Evolutionary conservation across 2,329 filamentous ascomycete genomes (phyloP).

Genomic region (Trichoderma sp.): DNA sequence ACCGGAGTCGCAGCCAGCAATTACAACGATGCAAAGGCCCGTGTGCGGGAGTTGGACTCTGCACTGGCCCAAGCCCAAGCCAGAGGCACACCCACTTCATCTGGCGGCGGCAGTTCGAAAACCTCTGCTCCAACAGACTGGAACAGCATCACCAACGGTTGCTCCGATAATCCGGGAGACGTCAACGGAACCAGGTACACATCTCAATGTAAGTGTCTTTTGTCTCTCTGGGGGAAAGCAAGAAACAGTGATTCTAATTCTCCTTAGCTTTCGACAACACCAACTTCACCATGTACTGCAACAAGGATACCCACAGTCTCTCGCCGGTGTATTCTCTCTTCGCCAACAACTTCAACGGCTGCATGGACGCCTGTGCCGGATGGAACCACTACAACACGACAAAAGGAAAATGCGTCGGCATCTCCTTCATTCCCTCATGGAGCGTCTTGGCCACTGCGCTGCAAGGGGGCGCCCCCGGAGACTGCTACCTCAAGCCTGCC

Average conservation of each 20-base stretch:
- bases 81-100: not conserved
- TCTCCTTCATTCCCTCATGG: constrained; percentile 16
- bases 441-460: not conserved
- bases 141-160: constrained; percentile 12
- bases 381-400: constrained; percentile 4
- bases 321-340: not conserved
- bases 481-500: constrained; percentile 19
- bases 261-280: not conserved
- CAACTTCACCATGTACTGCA: constrained; percentile 17
- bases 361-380: constrained; percentile 15
- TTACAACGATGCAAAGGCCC: constrained; percentile 11
- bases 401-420: not conserved
- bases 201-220: not conserved
- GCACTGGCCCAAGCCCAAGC: not conserved
- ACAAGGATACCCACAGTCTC: constrained; percentile 1
- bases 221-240: too few species aligned
- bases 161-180: not conserved
- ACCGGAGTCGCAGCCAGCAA: constrained; percentile 16
- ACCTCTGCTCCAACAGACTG: not conserved
- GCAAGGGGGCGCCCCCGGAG: not conserved
- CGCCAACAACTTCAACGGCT: constrained; percentile 10
- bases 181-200: not conserved
- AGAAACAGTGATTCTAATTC: not conserved
- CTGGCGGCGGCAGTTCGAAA: not conserved
- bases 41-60: not conserved